Percentiles rank a stretch among this genome's conserved stretches.
Evolutionary conservation across 257 asterid genomes (phyloP).

Genomic region (Jacaranda mimosifolia): DNA sequence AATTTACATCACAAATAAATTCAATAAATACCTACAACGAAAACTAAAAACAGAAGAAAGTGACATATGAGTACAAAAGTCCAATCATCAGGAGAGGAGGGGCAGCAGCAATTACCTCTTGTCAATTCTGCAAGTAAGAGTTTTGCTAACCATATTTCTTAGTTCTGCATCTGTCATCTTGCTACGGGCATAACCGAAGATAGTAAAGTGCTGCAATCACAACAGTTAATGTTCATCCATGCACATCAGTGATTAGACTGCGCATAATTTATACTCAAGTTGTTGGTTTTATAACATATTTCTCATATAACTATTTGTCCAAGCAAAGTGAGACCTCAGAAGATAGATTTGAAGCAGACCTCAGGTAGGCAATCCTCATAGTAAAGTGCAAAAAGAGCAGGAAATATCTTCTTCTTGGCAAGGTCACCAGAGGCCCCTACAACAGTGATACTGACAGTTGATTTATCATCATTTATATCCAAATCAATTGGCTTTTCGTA

Average conservation of each 20-base stretch:
- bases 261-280: background rate
- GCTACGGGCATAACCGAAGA: slow-evolving; percentile 96
- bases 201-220: slow-evolving; percentile 79
- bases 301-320: background rate
- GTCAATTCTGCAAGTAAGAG: slow-evolving; percentile 97
- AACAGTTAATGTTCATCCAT: slow-evolving; percentile 1
- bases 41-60: too few relatives aligned
- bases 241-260: background rate
- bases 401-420: slow-evolving; percentile 98
- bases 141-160: slow-evolving; percentile 86
- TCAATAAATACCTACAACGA: background rate
- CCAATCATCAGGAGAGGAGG: slow-evolving; percentile 14
- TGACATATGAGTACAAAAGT: background rate
- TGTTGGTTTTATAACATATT: background rate
- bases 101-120: slow-evolving; percentile 59
- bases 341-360: slow-evolving; percentile 53
- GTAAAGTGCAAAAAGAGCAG: slow-evolving; percentile 97
- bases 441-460: slow-evolving; percentile 86
- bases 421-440: slow-evolving; percentile 99
- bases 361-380: slow-evolving; percentile 94
- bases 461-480: slow-evolving; percentile 41
- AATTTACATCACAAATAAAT: background rate
- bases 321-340: background rate
- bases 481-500: slow-evolving; percentile 29
- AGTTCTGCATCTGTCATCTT: slow-evolving; percentile 95